Evolutionary conservation across 106 monocot species (phyloP).

Genomic region (Gastrodia elata): DNA sequence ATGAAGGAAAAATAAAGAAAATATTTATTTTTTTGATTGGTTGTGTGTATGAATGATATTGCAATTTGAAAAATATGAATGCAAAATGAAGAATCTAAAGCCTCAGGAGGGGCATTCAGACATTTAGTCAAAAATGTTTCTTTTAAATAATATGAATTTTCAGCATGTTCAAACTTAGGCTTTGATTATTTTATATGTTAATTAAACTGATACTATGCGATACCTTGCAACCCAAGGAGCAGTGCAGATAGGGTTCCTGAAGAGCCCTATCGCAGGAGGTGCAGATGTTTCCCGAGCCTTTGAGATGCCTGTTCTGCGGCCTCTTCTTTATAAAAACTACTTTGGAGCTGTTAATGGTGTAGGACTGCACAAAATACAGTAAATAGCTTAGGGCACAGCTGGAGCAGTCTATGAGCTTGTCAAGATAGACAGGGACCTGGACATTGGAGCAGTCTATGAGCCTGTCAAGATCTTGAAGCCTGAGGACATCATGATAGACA

Average conservation of each 20-base stretch:
- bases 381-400: neutral
- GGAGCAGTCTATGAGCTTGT: neutral
- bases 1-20: too few relatives aligned
- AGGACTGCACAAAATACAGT: slow-evolving; percentile 46
- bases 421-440: slow-evolving; percentile 31
- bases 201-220: too few relatives aligned
- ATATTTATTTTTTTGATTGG: too few relatives aligned
- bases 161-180: neutral
- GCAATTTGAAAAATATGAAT: too few relatives aligned
- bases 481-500: slow-evolving; percentile 77
- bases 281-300: slow-evolving; percentile 85
- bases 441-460: slow-evolving; percentile 91
- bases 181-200: neutral
- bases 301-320: slow-evolving; percentile 82
- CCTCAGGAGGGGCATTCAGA: too few relatives aligned
- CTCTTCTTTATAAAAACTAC: slow-evolving; percentile 95
- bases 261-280: slow-evolving; percentile 91
- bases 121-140: neutral
- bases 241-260: slow-evolving; percentile 89
- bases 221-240: slow-evolving; percentile 97
- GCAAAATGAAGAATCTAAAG: too few relatives aligned
- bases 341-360: slow-evolving; percentile 89
- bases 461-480: slow-evolving; percentile 78
- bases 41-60: too few relatives aligned
- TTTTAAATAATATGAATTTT: neutral